Conservation (phyloP, 768 basidiomycete species). For the Amanita pseudoporphyria region DNA sequence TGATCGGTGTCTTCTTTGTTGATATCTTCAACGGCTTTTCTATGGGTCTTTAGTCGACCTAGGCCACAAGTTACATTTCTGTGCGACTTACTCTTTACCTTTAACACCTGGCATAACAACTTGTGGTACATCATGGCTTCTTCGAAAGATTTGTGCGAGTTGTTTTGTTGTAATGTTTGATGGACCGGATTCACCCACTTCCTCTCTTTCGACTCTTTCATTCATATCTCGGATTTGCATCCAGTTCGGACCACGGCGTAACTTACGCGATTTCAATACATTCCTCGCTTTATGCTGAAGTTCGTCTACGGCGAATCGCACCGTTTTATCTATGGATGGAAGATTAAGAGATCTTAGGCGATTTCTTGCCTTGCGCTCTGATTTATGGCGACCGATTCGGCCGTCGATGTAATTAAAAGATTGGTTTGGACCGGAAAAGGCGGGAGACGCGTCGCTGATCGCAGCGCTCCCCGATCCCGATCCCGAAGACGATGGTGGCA, state of each 20-base stretch:
- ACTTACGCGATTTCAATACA: neutral
- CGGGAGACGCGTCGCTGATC: neutral
- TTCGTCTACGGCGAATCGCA: neutral
- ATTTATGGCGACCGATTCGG: neutral
- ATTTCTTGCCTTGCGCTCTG: neutral
- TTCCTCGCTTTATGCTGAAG: conserved; percentile 1
- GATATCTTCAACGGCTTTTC: neutral
- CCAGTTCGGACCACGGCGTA: conserved; percentile 1
- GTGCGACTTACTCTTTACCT: neutral
- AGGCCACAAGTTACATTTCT: neutral
- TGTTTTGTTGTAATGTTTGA: neutral
- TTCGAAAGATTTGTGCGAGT: neutral
- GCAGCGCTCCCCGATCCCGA: neutral
- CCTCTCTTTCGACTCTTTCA: neutral
- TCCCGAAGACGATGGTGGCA: neutral
- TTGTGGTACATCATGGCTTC: conserved; percentile 4
- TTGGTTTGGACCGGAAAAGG: neutral
- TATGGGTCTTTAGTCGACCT: neutral
- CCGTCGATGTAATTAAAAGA: neutral
- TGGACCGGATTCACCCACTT: neutral
- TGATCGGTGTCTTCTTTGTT: conserved; percentile 1
- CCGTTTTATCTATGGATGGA: neutral
- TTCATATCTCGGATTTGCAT: neutral
- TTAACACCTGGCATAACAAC: conserved; percentile 3
- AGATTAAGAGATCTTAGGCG: no score